Evolutionary conservation across 108 stramenopile species (phyloP), one percentile per base, ranked within the genome.

Genomic region (Chaetoceros muelleri): DNA sequence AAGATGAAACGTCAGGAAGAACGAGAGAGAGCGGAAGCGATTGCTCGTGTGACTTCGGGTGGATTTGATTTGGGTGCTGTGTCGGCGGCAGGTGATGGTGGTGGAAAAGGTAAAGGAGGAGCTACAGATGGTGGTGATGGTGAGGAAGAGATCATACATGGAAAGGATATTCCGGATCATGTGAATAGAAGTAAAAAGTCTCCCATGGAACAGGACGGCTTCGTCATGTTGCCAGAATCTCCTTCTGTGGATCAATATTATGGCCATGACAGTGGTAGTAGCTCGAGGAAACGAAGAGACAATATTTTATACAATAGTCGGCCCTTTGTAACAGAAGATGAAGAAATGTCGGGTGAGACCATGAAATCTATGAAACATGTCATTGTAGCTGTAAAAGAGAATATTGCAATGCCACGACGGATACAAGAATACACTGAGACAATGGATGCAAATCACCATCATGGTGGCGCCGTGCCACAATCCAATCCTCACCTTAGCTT

Each of bases 311-410:
- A 27, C 27, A 55, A 55, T 27, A 40, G 30, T 55, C 50, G 24
- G 24, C 25, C 25, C 18, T 16, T 20, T 8, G 16, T 13, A 1
- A 28, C 19, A 1, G 54, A 55, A 30, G 54, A 55, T 1, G 2
- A 19, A 2, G 26, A 29, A 21, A 30, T 2, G 10, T 29, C 53
- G 58, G 65, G 62, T 5, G 47, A 30, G 20, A 65, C 63, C 2
- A 70, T 77, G 68, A 55, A 72, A 56, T 65, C 76, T 7, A 72
- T 77, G 71, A 45, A 48, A 44, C 71, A 77, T 31, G 48, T 77
- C 20, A 69, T 77, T 19, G 25, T 30, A 26, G 66, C 71, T 2
- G 76, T 77, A 2, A 60, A 70, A 54, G 54, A 50, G 2, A 67
- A 57, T 28, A 25, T 73, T 21, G 28, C 57, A 20, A 31, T 52